These are phyloP conservation scores for Aurinia saxatilis DNA, from an alignment of 345 rosid genomes.

Conservation along the genomic window DNA sequence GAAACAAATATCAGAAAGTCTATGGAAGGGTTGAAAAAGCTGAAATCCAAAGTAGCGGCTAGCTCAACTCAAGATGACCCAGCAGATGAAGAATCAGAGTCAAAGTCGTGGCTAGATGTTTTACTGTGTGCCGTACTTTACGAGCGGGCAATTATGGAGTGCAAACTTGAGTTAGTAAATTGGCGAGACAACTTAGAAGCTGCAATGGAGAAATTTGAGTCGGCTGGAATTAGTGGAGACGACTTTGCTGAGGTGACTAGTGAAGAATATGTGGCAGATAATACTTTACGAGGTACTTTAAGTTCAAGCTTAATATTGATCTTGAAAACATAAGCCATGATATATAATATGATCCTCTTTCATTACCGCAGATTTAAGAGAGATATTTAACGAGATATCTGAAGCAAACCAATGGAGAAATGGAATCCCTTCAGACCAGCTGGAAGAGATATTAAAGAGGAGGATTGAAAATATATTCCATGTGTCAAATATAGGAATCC, in stretches of 20 bases:
- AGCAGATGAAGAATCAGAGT: conserved; percentile 43
- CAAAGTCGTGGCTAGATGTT: conserved; percentile 65
- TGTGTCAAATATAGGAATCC: conserved; percentile 37
- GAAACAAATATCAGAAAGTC: conserved; percentile 72
- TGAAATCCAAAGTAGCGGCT: conserved; percentile 32
- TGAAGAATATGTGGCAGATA: conserved; percentile 50
- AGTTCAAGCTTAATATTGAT: neutral
- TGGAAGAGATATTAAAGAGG: conserved; percentile 59
- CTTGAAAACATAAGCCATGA: neutral
- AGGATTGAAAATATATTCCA: conserved; percentile 47
- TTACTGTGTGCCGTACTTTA: conserved; percentile 80
- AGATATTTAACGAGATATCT: conserved; percentile 74
- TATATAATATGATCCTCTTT: neutral
- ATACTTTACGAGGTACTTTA: conserved; percentile 53
- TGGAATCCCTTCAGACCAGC: conserved; percentile 52
- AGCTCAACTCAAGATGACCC: conserved; percentile 39
- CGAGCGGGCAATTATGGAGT: conserved; percentile 81
- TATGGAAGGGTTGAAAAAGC: conserved; percentile 59
- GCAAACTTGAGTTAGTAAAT: conserved; percentile 55
- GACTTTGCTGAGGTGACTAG: conserved; percentile 53
- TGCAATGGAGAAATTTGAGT: conserved; percentile 72
- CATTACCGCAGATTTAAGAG: conserved; percentile 48
- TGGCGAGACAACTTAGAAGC: conserved; percentile 76
- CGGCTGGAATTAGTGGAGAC: conserved; percentile 59
- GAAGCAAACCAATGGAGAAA: conserved; percentile 61